Evolutionary conservation across 441 rosid genomes (phyloP).

Genomic region (Aquilaria agallochum): DNA sequence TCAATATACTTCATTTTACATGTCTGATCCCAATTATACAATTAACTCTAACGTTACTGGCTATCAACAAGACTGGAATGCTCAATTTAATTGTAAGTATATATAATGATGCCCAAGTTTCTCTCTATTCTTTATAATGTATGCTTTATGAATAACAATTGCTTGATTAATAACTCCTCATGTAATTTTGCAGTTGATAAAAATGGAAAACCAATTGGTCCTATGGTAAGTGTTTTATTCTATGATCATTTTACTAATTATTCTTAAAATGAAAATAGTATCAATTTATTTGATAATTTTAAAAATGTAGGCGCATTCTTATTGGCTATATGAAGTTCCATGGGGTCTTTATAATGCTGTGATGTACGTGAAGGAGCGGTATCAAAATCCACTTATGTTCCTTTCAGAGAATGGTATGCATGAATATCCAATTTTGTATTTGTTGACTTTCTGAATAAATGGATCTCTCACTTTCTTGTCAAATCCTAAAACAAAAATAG

Average conservation of each 20-base stretch:
- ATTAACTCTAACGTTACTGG: conserved; percentile 12
- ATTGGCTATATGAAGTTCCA: conserved; percentile 36
- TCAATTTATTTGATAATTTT: background rate
- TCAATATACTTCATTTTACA: conserved; percentile 35
- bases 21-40: conserved; percentile 14
- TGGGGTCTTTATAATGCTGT: conserved; percentile 40
- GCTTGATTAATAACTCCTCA: background rate
- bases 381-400: conserved; percentile 24
- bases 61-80: conserved; percentile 35
- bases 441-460: background rate
- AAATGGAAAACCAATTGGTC: conserved; percentile 31
- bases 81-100: conserved; percentile 27
- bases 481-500: conserved; percentile 1
- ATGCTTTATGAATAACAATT: background rate
- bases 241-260: no score
- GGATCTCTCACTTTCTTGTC: background rate
- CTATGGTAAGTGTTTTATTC: conserved; percentile 14
- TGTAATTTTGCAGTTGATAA: conserved; percentile 20
- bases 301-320: conserved; percentile 25
- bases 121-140: background rate
- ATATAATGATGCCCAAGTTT: background rate
- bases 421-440: background rate
- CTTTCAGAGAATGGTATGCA: conserved; percentile 32
- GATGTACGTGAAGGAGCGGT: conserved; percentile 32
- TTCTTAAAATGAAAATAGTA: background rate